These are phyloP conservation scores for Harringtonia lauricola DNA, from an alignment of 2,329 filamentous ascomycete genomes.

Conservation along the genomic window DNA sequence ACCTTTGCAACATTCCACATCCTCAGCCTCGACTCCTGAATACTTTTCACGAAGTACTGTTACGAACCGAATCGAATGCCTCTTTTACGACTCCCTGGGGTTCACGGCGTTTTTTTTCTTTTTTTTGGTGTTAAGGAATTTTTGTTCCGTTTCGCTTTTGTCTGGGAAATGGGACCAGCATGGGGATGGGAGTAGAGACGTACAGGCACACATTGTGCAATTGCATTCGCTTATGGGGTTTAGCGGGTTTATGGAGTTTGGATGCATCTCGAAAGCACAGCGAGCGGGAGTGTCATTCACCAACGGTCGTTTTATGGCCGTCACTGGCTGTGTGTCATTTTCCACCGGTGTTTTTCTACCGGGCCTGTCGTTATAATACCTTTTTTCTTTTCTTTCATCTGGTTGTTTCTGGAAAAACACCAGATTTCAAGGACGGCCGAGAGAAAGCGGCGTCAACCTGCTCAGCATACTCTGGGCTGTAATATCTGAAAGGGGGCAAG, in stretches of 20 bases:
- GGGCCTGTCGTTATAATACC: no score
- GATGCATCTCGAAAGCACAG: conserved; percentile 6
- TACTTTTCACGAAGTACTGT: not conserved
- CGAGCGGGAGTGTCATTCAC: conserved; percentile 2
- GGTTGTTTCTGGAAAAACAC: no score
- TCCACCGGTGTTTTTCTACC: not conserved
- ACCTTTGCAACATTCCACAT: not conserved
- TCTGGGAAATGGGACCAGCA: not conserved
- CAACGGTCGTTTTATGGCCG: conserved; percentile 5
- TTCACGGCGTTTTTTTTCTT: not conserved
- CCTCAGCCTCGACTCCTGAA: no score
- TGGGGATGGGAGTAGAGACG: conserved; percentile 1
- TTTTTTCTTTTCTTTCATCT: no score
- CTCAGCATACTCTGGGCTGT: no score
- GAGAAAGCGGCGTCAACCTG: not conserved
- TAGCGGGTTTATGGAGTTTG: conserved; percentile 5
- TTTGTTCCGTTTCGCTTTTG: not conserved
- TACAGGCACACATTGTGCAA: conserved; percentile 7
- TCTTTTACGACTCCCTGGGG: not conserved
- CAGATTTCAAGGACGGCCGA: not conserved
- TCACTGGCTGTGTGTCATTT: not conserved
- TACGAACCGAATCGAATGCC: not conserved
- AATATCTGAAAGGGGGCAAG: not conserved
- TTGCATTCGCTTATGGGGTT: conserved; percentile 11
- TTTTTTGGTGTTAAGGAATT: not conserved